Percentiles rank a stretch among this genome's conserved stretches.
Evolutionary conservation across 2,329 filamentous ascomycete genomes (phyloP).

Genomic region (Diplodia sapinea): DNA sequence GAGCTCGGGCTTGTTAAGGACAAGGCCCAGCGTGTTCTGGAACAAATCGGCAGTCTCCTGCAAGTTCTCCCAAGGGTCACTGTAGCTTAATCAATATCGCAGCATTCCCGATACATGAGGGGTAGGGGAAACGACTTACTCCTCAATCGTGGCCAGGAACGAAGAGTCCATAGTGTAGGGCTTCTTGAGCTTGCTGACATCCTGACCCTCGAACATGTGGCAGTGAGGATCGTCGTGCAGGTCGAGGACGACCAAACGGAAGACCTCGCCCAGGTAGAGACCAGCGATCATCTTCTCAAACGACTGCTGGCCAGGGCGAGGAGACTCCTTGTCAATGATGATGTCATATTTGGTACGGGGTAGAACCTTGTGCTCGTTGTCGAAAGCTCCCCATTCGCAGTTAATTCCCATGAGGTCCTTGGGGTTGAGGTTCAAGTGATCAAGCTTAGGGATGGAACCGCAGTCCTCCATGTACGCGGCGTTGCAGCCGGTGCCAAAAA

Average conservation of each 20-base stretch:
- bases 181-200: slow-evolving; percentile 79
- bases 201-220: slow-evolving; percentile 83
- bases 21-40: slow-evolving; percentile 73
- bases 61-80: slow-evolving; percentile 94
- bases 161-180: slow-evolving; percentile 90
- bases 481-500: slow-evolving; percentile 98
- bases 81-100: slow-evolving; percentile 42
- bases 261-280: slow-evolving; percentile 91
- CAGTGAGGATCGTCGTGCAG: slow-evolving; percentile 68
- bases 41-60: slow-evolving; percentile 87
- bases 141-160: slow-evolving; percentile 90
- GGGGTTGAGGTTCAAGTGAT: slow-evolving; percentile 83
- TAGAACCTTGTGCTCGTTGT: slow-evolving; percentile 89
- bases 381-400: slow-evolving; percentile 97
- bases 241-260: slow-evolving; percentile 85
- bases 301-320: slow-evolving; percentile 88
- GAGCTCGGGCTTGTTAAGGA: slow-evolving; percentile 75
- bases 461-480: slow-evolving; percentile 97
- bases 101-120: background rate
- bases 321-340: slow-evolving; percentile 87
- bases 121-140: slow-evolving; percentile 48
- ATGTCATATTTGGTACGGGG: slow-evolving; percentile 86
- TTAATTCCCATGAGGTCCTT: slow-evolving; percentile 94
- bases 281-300: slow-evolving; percentile 99
- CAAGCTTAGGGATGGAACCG: slow-evolving; percentile 90